Evolutionary conservation across 1,139 yeast genomes (phyloP).

Genomic region (Yamadazyma diospyri): DNA sequence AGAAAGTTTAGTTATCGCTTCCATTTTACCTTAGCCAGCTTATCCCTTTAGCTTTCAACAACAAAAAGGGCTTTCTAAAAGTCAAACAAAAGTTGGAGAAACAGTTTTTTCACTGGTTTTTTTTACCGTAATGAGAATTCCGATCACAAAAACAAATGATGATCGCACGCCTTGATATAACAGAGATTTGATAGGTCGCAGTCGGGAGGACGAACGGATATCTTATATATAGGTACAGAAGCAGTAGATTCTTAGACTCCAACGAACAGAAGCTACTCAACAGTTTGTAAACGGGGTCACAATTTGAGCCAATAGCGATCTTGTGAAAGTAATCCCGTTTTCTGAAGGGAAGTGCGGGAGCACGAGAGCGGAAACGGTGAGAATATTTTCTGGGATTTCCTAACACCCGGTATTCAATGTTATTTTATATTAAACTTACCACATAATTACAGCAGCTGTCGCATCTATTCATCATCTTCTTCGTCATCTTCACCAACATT

Average conservation of each 20-base stretch:
- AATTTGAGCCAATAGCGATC: neutral
- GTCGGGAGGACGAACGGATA: too few relatives aligned
- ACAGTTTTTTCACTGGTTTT: neutral
- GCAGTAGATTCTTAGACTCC: too few relatives aligned
- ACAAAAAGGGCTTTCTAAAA: neutral
- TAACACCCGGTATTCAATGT: conserved; percentile 1
- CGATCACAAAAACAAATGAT: conserved; percentile 1
- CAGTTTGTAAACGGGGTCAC: too few relatives aligned
- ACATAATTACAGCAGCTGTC: conserved; percentile 1
- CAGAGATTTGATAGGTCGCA: neutral
- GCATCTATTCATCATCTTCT: conserved; percentile 68
- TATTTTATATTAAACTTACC: conserved; percentile 5
- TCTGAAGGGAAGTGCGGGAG: too few relatives aligned
- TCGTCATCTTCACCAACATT: conserved; percentile 95
- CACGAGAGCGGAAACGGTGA: too few relatives aligned
- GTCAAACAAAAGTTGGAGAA: conserved; percentile 6
- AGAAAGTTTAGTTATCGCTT: conserved; percentile 73
- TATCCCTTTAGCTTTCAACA: neutral
- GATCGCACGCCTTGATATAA: neutral
- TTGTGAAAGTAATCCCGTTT: too few relatives aligned
- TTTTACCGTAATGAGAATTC: conserved; percentile 1
- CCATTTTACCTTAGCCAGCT: too few relatives aligned
- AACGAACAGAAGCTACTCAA: too few relatives aligned
- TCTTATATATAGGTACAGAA: too few relatives aligned
- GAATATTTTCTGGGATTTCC: too few relatives aligned